phyloP scores from a whole-genome alignment of 805 yeast genomes.

The Wickerhamiella kazuoi region DNA sequence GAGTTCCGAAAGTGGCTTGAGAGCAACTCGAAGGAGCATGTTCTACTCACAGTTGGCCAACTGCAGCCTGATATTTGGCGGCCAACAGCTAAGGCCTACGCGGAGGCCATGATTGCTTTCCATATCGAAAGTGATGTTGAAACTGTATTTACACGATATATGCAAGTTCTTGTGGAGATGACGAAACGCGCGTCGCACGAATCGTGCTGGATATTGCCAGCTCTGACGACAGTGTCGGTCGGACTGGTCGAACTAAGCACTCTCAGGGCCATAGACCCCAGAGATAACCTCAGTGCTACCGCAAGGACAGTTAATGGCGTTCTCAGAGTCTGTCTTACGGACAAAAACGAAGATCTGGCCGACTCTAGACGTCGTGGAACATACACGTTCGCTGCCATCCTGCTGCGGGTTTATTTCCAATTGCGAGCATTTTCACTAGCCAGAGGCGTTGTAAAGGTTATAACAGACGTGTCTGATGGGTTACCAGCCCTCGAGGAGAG shows the following conservation, averaged over 20 bases:
- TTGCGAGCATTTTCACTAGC: constrained; percentile 12
- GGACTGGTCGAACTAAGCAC: background rate
- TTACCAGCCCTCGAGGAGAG: constrained; percentile 9
- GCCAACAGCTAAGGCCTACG: background rate
- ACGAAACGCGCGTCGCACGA: background rate
- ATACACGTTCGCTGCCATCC: constrained; percentile 3
- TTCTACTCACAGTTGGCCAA: too few species aligned
- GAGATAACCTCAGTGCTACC: background rate
- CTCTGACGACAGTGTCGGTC: background rate
- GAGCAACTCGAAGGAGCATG: too few species aligned
- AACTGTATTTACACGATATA: background rate
- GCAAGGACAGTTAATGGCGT: constrained; percentile 1
- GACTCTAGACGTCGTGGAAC: constrained; percentile 1
- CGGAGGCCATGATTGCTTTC: background rate
- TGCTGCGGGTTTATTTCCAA: constrained; percentile 11
- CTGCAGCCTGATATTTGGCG: too few species aligned
- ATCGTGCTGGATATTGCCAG: background rate
- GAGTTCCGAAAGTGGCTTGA: background rate
- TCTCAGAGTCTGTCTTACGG: constrained; percentile 1
- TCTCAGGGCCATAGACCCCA: background rate
- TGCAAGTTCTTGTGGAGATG: background rate
- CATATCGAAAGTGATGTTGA: background rate
- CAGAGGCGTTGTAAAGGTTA: constrained; percentile 11
- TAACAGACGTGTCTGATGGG: constrained; percentile 3
- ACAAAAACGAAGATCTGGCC: background rate